Base-by-base conservation (phyloP, 129 eudicot species). In the Ambrosia trifida region DNA sequence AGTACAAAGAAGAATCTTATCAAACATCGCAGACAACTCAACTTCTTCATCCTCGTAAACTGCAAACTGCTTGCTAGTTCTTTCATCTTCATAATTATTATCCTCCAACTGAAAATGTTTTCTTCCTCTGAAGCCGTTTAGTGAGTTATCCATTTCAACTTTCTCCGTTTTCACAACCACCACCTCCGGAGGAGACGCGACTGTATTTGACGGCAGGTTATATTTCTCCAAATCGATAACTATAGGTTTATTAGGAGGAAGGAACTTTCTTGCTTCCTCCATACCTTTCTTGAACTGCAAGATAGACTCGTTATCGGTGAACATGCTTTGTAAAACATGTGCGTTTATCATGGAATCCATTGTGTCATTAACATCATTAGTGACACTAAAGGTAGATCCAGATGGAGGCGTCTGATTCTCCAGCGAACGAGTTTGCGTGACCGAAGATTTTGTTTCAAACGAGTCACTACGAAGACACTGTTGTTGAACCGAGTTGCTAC, bases 231-330 rank as follows among this genome's bases (percentile, higher is more conserved):
- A 79, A 72, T 92, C 94, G 28, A 92, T 78, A 69, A 86, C 63
- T 5, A 92, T 35, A 38, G 79, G 84, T 60, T 68, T 85, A 20
- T 17, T 74, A 33, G 61, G 77, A n/a, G 98, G 96, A 70, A 92
- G 95, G 58, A 92, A 92, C 63, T 87, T 92, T 66, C 74, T 85
- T 17, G 98, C 96, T 80, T 89, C 96, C 72, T 89, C 96, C 89
- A 81, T 80, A 41, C 96, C 98, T 64, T 66, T 85, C 76, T 80
- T 74, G 76, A 83, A 92, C 72, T 77, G 89, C 70, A 81, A 65
- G 36, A 92, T 83, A 5, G 96, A 86, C 18, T 89, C 86, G 0
- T 72, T 79, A 67, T 89, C 80, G 18, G 74, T 81, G 65, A 78
- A 86, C 41, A 86, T 79, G 40, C 64, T 81, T 40, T 72, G 67